Conservation (phyloP, 192 early-diverging fungal species). For the Chytriomyces confervae region DNA sequence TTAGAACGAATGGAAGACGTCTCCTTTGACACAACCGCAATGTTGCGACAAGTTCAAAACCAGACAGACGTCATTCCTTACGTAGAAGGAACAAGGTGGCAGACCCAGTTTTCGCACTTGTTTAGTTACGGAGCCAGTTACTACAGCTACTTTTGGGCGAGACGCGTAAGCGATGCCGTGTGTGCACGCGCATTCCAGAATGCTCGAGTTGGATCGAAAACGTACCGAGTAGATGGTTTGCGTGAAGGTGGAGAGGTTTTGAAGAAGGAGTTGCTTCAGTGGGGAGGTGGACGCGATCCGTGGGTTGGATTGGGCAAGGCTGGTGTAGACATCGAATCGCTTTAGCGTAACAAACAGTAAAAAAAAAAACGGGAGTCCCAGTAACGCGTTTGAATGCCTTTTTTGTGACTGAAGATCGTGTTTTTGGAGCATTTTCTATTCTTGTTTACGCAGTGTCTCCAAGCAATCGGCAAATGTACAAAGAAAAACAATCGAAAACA, state of each 20-base stretch:
- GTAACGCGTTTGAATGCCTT: no score
- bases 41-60: conserved; percentile 68
- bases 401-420: no score
- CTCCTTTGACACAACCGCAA: conserved; percentile 60
- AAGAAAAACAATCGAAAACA: no score
- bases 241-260: conserved; percentile 61
- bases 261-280: conserved; percentile 75
- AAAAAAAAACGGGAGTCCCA: no score
- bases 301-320: conserved; percentile 65
- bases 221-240: conserved; percentile 45
- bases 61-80: conserved; percentile 71
- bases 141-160: conserved; percentile 93
- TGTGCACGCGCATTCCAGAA: conserved; percentile 71
- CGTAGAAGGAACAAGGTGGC: conserved; percentile 80
- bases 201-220: conserved; percentile 66
- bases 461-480: no score
- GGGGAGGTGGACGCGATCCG: conserved; percentile 94
- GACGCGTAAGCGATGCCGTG: conserved; percentile 79
- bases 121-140: conserved; percentile 92
- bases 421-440: no score
- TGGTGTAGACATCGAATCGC: conserved; percentile 33
- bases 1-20: conserved; percentile 11
- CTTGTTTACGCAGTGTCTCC: no score
- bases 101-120: conserved; percentile 89
- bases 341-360: background rate